These are phyloP conservation scores for Plasmodium vinckei DNA, from an alignment of 169 alveolate species.

Conservation along the genomic window DNA sequence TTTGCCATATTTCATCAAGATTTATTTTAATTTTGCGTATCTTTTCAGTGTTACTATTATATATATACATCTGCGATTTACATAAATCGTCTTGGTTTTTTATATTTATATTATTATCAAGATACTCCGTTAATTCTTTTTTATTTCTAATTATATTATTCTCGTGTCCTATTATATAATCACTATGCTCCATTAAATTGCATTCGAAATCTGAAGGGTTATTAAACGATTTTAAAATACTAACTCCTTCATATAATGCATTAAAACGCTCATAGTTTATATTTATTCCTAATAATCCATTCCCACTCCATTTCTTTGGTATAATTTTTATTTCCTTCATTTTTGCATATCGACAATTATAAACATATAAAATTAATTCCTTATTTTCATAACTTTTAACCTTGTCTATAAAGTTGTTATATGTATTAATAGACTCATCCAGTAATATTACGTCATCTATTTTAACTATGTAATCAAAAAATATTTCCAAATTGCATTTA, in stretches of 20 bases:
- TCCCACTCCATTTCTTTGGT: conserved; percentile 87
- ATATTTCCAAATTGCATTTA: conserved; percentile 80
- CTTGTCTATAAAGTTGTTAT: conserved; percentile 78
- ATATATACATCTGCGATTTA: conserved; percentile 54
- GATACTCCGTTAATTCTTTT: conserved; percentile 15
- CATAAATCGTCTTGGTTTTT: not conserved
- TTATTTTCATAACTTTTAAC: conserved; percentile 78
- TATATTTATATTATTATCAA: not conserved
- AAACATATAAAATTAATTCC: conserved; percentile 74
- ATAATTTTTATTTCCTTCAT: conserved; percentile 75
- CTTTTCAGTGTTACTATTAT: conserved; percentile 77
- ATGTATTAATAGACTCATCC: conserved; percentile 80
- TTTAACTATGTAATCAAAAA: conserved; percentile 84
- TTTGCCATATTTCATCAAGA: conserved; percentile 79
- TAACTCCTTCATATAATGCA: conserved; percentile 84
- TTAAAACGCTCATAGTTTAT: conserved; percentile 79
- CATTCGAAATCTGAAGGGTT: conserved; percentile 81
- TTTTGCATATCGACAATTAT: conserved; percentile 80
- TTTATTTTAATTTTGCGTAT: conserved; percentile 77
- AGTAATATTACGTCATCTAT: conserved; percentile 77
- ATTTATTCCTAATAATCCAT: conserved; percentile 83
- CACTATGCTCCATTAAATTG: conserved; percentile 79
- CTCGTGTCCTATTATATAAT: conserved; percentile 78
- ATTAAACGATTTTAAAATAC: conserved; percentile 77
- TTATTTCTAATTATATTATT: conserved; percentile 47